phyloP scores from a whole-genome alignment of 2,329 filamentous ascomycete species.

The Capronia americana region DNA sequence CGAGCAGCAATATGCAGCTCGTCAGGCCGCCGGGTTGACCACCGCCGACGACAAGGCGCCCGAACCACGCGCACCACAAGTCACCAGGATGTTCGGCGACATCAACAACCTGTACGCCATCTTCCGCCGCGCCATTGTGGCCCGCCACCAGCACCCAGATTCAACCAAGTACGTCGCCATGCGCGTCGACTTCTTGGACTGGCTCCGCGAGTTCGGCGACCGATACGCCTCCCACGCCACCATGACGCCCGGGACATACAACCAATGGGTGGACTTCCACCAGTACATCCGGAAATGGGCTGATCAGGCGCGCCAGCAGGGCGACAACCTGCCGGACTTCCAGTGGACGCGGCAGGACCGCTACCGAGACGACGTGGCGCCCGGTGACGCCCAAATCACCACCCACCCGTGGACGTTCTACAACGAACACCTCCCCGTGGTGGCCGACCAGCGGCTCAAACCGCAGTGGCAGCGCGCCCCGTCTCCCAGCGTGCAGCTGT shows the following conservation, averaged over 20 bases:
- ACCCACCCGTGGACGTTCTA: slow-evolving; percentile 3
- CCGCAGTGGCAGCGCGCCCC: background rate
- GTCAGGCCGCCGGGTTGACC: background rate
- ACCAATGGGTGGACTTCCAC: background rate
- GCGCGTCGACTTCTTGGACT: background rate
- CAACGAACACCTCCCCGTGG: background rate
- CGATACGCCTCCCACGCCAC: background rate
- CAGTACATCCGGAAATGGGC: background rate
- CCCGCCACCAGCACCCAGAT: background rate
- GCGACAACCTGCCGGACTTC: background rate
- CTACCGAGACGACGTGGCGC: slow-evolving; percentile 9
- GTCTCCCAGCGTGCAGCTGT: slow-evolving; percentile 7
- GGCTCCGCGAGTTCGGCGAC: background rate
- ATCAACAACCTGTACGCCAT: background rate
- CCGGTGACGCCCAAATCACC: background rate
- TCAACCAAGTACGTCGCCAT: background rate
- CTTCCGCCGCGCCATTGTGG: background rate
- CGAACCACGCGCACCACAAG: background rate
- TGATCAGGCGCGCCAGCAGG: background rate
- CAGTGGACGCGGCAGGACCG: slow-evolving; percentile 14
- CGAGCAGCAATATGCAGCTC: background rate
- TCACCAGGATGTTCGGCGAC: background rate
- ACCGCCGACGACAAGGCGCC: background rate
- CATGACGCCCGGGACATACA: background rate
- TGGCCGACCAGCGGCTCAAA: background rate